Base-by-base conservation (phyloP, 352 stramenopile genomes). In the Pythium rishiriense region DNA sequence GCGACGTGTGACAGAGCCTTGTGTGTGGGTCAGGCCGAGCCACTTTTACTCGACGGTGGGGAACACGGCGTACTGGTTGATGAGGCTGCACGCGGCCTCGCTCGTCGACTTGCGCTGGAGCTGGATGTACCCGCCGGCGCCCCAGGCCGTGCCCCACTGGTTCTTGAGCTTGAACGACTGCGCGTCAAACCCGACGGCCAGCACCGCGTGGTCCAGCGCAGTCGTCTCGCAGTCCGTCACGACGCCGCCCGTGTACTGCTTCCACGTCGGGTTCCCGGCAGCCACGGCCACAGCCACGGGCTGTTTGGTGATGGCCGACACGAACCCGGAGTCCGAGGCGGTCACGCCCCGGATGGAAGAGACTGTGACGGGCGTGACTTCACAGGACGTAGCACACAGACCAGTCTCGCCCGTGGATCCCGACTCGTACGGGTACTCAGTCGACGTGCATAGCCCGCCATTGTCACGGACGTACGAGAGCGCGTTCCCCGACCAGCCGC, bases 141-240 rank as follows among this genome's bases (percentile, higher is more conserved):
- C 97, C 96, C 96, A 99, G 21, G 66, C 66, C 3, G 78, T 72
- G 53, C 97, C 96, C 97, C 97, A 99, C 53, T 96, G 98, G 78
- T 99, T 99, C 70, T 98, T 98, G 41, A 99, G 91, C 73, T 98
- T 98, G 87, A 96, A 99, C 68, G 68, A 83, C 24, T 12, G 42
- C 10, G 4, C 21, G 52, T 64, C 88, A 72, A 98, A 99, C 15
- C 97, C 97, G 17, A 99, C 95, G 4, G 91, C 92, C 56, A 99
- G 82, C 39, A 99, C 96, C n/a, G 97, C 98, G 70, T 99, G 97
- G 88, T 94, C 14, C 11, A n/a, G 14, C 8, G 37, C 14, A 17
- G 33, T 43, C 37, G 37, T 43, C 46, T 75, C 83, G 59, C 78
- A 91, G 12, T 61, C 73, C 25, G 73, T 75, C 56, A 98, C 71